Evolutionary conservation across 164 flowering plant species (phyloP), one percentile per base, ranked within the genome.

Genomic region (Macadamia integrifolia): DNA sequence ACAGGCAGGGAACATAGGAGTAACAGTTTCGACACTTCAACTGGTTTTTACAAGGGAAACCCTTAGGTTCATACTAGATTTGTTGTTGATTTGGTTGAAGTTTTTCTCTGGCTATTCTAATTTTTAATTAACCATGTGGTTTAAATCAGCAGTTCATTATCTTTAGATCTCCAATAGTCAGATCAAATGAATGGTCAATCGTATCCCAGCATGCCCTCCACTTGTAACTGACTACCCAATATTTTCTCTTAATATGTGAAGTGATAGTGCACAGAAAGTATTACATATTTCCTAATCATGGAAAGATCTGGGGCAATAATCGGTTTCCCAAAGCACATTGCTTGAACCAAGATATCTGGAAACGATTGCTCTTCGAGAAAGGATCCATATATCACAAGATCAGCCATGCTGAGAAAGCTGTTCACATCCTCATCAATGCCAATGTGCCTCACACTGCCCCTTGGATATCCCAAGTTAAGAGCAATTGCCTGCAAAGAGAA

Each of bases 281-380:
- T 35, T 89, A 95, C 99, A 80, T 89, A 80, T 86, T 88, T 92
- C 67, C 61, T 81, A 31, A 93, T 91, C 69, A 86, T 74, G 71
- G 86, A 46, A 30, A 92, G 89, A 78, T 91, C 85, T 6, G 99
- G 98, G 28, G 98, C 93, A 10, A 95, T 71, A 31, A 95, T 76
- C n/a, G 84, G 86, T 75, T 89, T 95, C 81, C 77, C 97, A 40
- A 85, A 80, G 78, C 83, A 82, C 99, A 95, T 86, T 44, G 98
- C 87, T 77, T 81, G 87, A 66, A 79, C 55, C 86, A 95, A 81
- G 73, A 84, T 78, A n/a, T 85, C 79, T 8, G 99, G 99, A 80
- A 95, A 92, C 61, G 90, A 80, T 71, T 82, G 88, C 73, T 86
- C 99, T 75, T 95, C 99, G 55, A 81, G 88, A 76, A 91, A 95